Percentiles rank a stretch among this genome's conserved stretches.
phyloP scores from a whole-genome alignment of 257 asterid genomes.

The Craterostigma plantagineum region DNA sequence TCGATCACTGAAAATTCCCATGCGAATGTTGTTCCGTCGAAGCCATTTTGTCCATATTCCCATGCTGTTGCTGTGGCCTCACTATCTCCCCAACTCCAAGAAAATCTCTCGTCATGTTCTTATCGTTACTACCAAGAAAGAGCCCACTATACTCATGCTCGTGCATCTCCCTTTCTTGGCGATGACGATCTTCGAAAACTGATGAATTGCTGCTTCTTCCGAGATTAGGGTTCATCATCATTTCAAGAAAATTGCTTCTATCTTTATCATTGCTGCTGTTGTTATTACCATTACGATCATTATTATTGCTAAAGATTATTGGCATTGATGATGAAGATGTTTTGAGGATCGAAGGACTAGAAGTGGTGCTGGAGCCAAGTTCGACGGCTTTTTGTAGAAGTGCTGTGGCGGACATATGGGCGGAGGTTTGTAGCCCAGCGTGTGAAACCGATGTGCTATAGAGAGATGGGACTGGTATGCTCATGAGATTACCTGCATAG shows the following conservation, averaged over 20 bases:
- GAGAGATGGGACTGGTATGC: constrained; percentile 37
- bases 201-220: constrained; percentile 14
- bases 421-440: neutral
- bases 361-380: constrained; percentile 33
- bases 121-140: neutral
- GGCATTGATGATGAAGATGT: constrained; percentile 18
- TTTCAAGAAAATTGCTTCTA: constrained; percentile 25
- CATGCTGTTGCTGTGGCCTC: neutral
- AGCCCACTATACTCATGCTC: constrained; percentile 7
- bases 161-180: constrained; percentile 17
- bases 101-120: neutral
- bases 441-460: constrained; percentile 26
- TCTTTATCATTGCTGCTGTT: constrained; percentile 12
- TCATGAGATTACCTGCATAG: constrained; percentile 30
- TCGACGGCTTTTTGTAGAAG: constrained; percentile 72
- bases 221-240: constrained; percentile 16
- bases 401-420: constrained; percentile 74
- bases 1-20: too few species aligned
- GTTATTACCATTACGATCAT: constrained; percentile 3
- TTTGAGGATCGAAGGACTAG: constrained; percentile 22
- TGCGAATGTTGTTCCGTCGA: too few species aligned
- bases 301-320: too few species aligned
- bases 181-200: constrained; percentile 14
- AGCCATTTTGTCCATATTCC: too few species aligned
- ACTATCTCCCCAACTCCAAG: constrained; percentile 1